phyloP scores from a whole-genome alignment of 768 basidiomycete species.

The Rhodosporidiobolus odoratus region DNA sequence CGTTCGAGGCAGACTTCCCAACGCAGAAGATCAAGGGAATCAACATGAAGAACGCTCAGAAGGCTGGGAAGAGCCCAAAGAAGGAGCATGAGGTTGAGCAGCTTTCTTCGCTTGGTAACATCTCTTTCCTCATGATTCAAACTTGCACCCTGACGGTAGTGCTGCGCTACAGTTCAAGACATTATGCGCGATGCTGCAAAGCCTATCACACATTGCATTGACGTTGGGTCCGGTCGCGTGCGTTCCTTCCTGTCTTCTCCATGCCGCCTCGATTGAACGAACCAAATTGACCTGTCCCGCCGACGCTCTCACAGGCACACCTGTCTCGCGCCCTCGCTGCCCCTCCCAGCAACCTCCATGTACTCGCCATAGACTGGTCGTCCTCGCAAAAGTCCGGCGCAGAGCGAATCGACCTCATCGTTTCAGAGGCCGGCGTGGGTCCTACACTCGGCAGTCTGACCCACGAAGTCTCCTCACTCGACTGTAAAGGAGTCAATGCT shows the following conservation, averaged over 20 bases:
- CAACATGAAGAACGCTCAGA: conserved; percentile 6
- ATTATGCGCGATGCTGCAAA: neutral
- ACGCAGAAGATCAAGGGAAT: neutral
- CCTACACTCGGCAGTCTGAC: conserved; percentile 18
- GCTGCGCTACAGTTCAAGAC: neutral
- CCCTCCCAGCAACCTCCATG: conserved; percentile 24
- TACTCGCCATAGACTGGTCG: conserved; percentile 36
- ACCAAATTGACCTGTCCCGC: neutral
- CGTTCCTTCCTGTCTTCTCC: neutral
- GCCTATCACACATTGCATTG: conserved; percentile 20
- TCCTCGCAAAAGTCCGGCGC: conserved; percentile 24
- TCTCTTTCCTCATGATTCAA: no score
- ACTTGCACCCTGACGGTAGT: neutral
- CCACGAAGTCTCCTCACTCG: conserved; percentile 25
- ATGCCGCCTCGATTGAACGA: neutral
- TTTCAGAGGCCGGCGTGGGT: neutral
- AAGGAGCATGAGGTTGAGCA: conserved; percentile 28
- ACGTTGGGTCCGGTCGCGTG: conserved; percentile 29
- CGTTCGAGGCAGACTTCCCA: neutral
- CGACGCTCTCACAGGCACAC: conserved; percentile 15
- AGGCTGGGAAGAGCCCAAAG: conserved; percentile 21
- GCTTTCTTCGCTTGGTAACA: conserved; percentile 5
- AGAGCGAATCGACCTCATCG: conserved; percentile 22
- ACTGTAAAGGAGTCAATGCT: neutral
- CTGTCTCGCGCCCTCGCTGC: conserved; percentile 32